Evolutionary conservation across 2,329 filamentous ascomycete species (phyloP), one percentile per base, ranked within the genome.

Genomic region (Microcyclospora pomicola): DNA sequence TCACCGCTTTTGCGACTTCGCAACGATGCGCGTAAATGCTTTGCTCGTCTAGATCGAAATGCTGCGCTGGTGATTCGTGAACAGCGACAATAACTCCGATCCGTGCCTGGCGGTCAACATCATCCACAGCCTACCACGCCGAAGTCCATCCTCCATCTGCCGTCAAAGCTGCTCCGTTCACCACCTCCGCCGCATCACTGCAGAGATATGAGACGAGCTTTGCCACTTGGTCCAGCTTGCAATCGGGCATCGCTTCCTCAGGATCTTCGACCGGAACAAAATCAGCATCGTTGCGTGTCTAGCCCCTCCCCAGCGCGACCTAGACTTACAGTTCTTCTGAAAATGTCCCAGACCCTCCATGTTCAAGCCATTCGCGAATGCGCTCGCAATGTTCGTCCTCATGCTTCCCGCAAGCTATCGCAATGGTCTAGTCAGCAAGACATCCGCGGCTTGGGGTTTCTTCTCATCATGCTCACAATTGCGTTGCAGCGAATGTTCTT

Each of bases 401-500:
- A 75, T 73, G n/a, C 59, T 65, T 9, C 69, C 71, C 31, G 72
- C 59, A 29, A 27, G 27, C 31, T 24, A 24, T 24, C 4, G 7
- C 19, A 24, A 24, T 5, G 19, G 19, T 24, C 19, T 24, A 24
- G 19, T 24, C 19, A 24, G 19, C 19, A 7, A 24, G 7, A 24
- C 19, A 24, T 7, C 4, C 11, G n/a, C n/a, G 31, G 28, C 12
- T 19, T 5, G 19, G 19, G 4, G 4, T 24, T 3, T 12, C 11
- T 15, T n/a, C 9, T 45, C 38, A 12, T 31, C 35, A 35, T 34
- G 2, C 39, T 42, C 44, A 72, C 54, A 41, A 75, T 53, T 2
- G 64, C 65, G 27, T 73, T 63, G 44, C 61, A 65, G 35, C 66
- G 63, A 42, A 77, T 71, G 15, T 71, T 71, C 54, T 68, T 67